phyloP scores from a whole-genome alignment of 1,284 basidiomycete species.

The Sanguinoderma infundibulare region DNA sequence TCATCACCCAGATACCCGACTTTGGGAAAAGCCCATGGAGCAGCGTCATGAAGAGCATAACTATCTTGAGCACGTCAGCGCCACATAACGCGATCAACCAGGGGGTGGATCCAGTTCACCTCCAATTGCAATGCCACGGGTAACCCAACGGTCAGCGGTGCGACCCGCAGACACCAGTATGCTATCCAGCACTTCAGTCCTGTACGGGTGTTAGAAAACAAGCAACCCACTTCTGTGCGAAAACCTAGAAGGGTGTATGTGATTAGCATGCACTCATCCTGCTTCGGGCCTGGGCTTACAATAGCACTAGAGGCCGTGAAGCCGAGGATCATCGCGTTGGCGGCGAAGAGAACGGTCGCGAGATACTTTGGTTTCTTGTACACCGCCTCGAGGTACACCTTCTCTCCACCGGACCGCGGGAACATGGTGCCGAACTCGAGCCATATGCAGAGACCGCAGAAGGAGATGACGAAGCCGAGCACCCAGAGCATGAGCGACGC shows the following conservation, averaged over 20 bases:
- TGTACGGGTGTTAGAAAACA: too few relatives aligned
- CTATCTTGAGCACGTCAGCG: slow-evolving; percentile 14
- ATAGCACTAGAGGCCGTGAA: slow-evolving; percentile 63
- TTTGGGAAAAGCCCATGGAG: slow-evolving; percentile 31
- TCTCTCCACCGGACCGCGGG: slow-evolving; percentile 64
- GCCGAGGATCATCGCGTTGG: slow-evolving; percentile 64
- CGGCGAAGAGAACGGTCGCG: slow-evolving; percentile 60
- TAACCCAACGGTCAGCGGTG: slow-evolving; percentile 49
- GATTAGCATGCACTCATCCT: background rate
- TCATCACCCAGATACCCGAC: slow-evolving; percentile 34
- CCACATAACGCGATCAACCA: background rate
- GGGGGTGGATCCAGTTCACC: slow-evolving; percentile 35
- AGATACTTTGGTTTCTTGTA: slow-evolving; percentile 68
- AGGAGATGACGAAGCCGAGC: slow-evolving; percentile 65
- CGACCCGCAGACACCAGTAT: slow-evolving; percentile 52
- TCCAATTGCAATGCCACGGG: slow-evolving; percentile 60
- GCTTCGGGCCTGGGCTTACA: slow-evolving; percentile 37
- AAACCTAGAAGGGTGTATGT: slow-evolving; percentile 28
- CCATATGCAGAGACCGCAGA: slow-evolving; percentile 71
- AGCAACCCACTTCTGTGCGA: slow-evolving; percentile 28
- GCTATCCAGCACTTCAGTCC: slow-evolving; percentile 32
- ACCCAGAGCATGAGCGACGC: slow-evolving; percentile 73
- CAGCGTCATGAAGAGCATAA: slow-evolving; percentile 28
- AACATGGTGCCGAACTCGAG: slow-evolving; percentile 76
- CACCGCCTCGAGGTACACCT: slow-evolving; percentile 76